Evolutionary conservation across 1,139 yeast species (phyloP).

Genomic region (Magnusiomyces sp.): DNA sequence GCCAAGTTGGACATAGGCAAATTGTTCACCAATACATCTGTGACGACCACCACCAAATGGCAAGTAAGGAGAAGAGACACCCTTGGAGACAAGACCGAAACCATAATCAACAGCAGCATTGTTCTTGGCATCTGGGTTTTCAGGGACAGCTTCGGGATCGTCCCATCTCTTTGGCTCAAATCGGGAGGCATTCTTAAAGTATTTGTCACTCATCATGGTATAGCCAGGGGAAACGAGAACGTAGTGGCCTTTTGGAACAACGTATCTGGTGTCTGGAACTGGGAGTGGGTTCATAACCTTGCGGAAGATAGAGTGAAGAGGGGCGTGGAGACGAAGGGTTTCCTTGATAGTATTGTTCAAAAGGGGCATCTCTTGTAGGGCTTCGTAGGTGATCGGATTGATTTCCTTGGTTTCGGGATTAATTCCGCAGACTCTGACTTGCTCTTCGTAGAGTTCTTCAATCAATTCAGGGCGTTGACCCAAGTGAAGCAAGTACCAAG

Average conservation of each 20-base stretch:
- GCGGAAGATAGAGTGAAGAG: slow-evolving; percentile 91
- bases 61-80: slow-evolving; percentile 89
- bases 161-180: slow-evolving; percentile 89
- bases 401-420: slow-evolving; percentile 34
- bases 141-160: slow-evolving; percentile 36
- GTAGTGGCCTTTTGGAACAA: slow-evolving; percentile 83
- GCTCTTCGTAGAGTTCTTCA: slow-evolving; percentile 70
- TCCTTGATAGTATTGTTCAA: slow-evolving; percentile 81
- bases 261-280: slow-evolving; percentile 70
- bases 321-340: slow-evolving; percentile 91
- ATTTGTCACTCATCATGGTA: slow-evolving; percentile 66
- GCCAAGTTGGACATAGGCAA: slow-evolving; percentile 91
- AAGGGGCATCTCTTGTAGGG: slow-evolving; percentile 71
- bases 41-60: slow-evolving; percentile 99
- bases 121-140: slow-evolving; percentile 18
- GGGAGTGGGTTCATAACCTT: slow-evolving; percentile 71
- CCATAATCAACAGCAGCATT: slow-evolving; percentile 75
- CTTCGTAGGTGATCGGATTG: slow-evolving; percentile 58
- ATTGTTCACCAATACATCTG: slow-evolving; percentile 98
- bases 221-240: slow-evolving; percentile 93
- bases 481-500: slow-evolving; percentile 88
- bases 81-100: slow-evolving; percentile 91
- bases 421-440: slow-evolving; percentile 52
- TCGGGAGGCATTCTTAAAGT: slow-evolving; percentile 58
- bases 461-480: slow-evolving; percentile 81